Base-by-base conservation (phyloP, 352 stramenopile genomes). In the Globisporangium spinosum region DNA sequence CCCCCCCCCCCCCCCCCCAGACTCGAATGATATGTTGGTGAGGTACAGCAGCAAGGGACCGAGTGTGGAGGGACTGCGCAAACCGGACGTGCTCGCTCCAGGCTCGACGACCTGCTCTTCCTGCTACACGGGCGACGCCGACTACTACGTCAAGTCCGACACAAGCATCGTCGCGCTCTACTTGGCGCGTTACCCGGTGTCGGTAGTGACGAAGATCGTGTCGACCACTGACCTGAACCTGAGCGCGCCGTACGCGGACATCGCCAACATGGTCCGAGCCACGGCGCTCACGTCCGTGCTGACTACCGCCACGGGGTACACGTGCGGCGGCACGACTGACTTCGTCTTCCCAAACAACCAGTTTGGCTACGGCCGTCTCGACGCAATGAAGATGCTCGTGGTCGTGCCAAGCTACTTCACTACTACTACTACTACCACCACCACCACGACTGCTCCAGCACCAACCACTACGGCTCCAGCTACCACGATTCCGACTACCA, bases 131-230 rank as follows among this genome's bases (percentile, higher is more conserved):
- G 73, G 77, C 25, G 79, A 89, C 55, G 58, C 53, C 1, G 73
- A 70, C 23, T 89, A 88, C 63, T 89, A 72, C 51, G 73, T 77
- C 67, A 87, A 86, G 67, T 87, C 76, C 4, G 84, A 82, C 34
- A 89, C 84, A 1, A 91, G 82, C 62, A 88, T 76, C 4, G 78
- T 90, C 27, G 82, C 80, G 10, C 64, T 93, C 1, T 79, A 86
- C 43, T 66, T 90, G 23, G 80, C 70, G 66, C 70, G 5, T n/a
- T 76, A 32, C 58, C 89, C 47, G 70, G 82, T 45, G 60, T 65
- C 12, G 8, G 43, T 20, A 15, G n/a, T 34, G 45, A 51, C 27
- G 23, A 58, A 58, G 27, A 29, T 47, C 15, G 63, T 65, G 3
- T 70, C 82, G 0, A 58, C 77, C 40, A 77, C 67, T 0, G 69